Evolutionary conservation across 257 asterid genomes (phyloP).

Genomic region (Nicotiana tabacum): DNA sequence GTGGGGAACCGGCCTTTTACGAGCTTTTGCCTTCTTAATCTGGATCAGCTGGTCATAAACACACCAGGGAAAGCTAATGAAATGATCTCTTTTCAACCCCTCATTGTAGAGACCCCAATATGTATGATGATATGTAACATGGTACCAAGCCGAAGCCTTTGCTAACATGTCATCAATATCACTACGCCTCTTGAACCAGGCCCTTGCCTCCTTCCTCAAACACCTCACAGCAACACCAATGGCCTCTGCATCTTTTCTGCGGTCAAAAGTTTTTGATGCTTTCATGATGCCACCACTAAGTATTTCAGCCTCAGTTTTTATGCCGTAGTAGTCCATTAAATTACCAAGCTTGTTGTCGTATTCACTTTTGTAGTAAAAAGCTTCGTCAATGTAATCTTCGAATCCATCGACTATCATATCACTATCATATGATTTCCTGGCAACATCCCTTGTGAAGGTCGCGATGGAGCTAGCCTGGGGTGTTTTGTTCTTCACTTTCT

Average conservation of each 20-base stretch:
- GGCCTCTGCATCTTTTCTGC: conserved; percentile 74
- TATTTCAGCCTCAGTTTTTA: conserved; percentile 79
- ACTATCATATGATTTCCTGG: conserved; percentile 46
- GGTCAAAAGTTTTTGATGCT: conserved; percentile 59
- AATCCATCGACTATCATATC: conserved; percentile 71
- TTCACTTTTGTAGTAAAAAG: conserved; percentile 48
- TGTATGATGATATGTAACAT: conserved; percentile 61
- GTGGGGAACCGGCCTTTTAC: conserved; percentile 7
- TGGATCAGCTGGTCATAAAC: conserved; percentile 57
- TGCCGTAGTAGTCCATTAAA: conserved; percentile 80
- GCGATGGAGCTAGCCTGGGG: conserved; percentile 26
- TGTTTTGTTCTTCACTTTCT: conserved; percentile 55
- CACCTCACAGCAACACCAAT: conserved; percentile 60
- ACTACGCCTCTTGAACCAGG: conserved; percentile 58
- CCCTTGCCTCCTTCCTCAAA: conserved; percentile 66
- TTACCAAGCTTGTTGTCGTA: conserved; percentile 82
- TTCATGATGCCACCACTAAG: conserved; percentile 72
- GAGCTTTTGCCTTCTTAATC: conserved; percentile 45
- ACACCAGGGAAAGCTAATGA: conserved; percentile 86
- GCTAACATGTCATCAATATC: conserved; percentile 45
- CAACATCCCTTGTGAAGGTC: conserved; percentile 56
- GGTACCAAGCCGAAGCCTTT: conserved; percentile 91
- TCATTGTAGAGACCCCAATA: conserved; percentile 62
- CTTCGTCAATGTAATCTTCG: conserved; percentile 54
- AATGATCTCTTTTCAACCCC: conserved; percentile 58